Conservation (phyloP, 352 stramenopile species). For the Pythium scleroteichum region DNA sequence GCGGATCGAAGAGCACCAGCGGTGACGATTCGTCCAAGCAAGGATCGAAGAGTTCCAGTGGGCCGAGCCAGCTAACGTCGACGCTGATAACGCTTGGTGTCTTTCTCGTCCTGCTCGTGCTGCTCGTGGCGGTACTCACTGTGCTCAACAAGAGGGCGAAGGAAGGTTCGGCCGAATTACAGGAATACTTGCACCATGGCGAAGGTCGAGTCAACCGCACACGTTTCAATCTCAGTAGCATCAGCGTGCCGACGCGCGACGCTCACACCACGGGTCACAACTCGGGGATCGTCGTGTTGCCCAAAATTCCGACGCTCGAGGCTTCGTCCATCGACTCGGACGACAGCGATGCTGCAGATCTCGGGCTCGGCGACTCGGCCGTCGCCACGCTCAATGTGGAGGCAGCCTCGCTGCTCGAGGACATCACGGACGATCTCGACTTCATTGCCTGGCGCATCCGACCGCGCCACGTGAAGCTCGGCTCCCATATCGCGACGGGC, state of each 20-base stretch:
- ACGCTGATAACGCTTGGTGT: background rate
- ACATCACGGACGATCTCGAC: slow-evolving; percentile 16
- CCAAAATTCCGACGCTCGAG: background rate
- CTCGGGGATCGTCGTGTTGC: background rate
- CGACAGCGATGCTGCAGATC: background rate
- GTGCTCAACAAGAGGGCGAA: background rate
- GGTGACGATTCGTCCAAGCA: background rate
- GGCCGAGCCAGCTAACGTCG: background rate
- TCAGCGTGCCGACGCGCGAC: slow-evolving; percentile 7
- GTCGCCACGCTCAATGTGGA: slow-evolving; percentile 2
- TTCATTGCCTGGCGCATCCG: slow-evolving; percentile 10
- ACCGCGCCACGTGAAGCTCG: background rate
- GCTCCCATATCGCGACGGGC: slow-evolving; percentile 4
- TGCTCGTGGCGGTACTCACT: background rate
- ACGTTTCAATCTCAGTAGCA: slow-evolving; percentile 5
- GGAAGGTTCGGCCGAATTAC: background rate
- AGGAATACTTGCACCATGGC: background rate
- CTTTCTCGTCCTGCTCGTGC: background rate
- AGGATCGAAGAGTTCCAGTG: background rate
- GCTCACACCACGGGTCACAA: background rate
- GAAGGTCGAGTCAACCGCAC: background rate
- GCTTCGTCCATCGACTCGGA: slow-evolving; percentile 1
- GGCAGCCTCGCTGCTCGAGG: slow-evolving; percentile 6
- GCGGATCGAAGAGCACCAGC: background rate
- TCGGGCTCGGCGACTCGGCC: slow-evolving; percentile 7